Evolutionary conservation across 2,329 filamentous ascomycete species (phyloP), one percentile per base, ranked within the genome.

Genomic region (Alternaria dauci): DNA sequence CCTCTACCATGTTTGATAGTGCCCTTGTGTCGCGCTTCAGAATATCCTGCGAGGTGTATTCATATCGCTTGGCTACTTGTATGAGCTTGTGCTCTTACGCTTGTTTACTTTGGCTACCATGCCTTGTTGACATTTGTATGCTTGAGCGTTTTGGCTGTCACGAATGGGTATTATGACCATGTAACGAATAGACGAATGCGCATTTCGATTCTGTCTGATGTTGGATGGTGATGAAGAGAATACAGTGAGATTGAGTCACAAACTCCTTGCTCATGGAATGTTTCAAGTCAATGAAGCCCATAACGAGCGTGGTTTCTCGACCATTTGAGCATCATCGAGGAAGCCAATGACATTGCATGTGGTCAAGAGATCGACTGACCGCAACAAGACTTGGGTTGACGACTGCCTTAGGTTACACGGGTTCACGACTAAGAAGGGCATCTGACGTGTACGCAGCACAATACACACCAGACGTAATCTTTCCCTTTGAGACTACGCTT

Each of bases 131-230:
- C 46, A 50, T 26, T 25, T 38, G 46, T 50, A 50, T 36, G 46
- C 52, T 41, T 36, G 50, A 58, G 50, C 32, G 20, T 43, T 32
- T 16, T n/a, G 28, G 36, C 16, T 51, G 38, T 14, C 25, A 55
- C 26, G 26, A 23, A 57, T 16, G 18, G 48, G 54, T 43, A 54
- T 58, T 47, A 58, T 47, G 55, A 58, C 18, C 23, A 53, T 54
- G 41, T 58, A 58, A 58, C 55, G 55, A 58, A 32, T 54, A 53
- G 25, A 58, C 30, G 55, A 58, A 58, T 46, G 44, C 8, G 28
- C 34, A n/a, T 16, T 26, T n/a, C 38, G 32, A 36, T 25, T 25
- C 20, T 25, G 14, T 5, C 12, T 5, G 3, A 8, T 42, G 11
- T 25, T 42, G 12, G 20, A 25, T 42, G 39, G 9, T 25, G 20